Conservation (phyloP, 371 early-diverging fungal species). For the Thermomucor indicae-seudaticae region DNA sequence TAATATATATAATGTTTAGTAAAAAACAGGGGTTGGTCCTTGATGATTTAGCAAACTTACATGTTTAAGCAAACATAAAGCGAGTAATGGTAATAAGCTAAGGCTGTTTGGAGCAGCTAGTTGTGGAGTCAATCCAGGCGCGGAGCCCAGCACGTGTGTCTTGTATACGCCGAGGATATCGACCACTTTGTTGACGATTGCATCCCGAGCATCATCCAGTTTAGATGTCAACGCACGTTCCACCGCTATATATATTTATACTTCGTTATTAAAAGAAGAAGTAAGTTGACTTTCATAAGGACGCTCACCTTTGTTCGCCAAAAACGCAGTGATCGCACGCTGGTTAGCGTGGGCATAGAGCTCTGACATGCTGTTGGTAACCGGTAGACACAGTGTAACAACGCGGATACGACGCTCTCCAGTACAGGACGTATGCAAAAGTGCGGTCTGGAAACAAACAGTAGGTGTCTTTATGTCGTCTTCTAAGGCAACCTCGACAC, state of each 20-base stretch:
- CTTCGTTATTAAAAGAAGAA: neutral
- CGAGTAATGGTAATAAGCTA: constrained; percentile 81
- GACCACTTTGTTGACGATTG: constrained; percentile 78
- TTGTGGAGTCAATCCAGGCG: constrained; percentile 64
- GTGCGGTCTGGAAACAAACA: constrained; percentile 96
- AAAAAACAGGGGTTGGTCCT: neutral
- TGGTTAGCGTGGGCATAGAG: constrained; percentile 84
- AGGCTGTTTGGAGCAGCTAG: constrained; percentile 85
- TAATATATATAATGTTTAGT: constrained; percentile 7
- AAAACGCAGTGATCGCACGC: constrained; percentile 73
- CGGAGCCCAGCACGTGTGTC: constrained; percentile 65
- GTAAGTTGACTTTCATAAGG: neutral
- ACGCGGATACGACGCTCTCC: constrained; percentile 96
- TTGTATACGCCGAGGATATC: constrained; percentile 89
- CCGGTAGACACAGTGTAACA: constrained; percentile 88
- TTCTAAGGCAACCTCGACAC: constrained; percentile 84
- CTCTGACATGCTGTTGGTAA: constrained; percentile 76
- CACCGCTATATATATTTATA: constrained; percentile 35
- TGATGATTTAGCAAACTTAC: constrained; percentile 20
- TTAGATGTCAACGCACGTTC: constrained; percentile 84
- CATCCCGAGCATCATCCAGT: constrained; percentile 94
- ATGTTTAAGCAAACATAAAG: constrained; percentile 79
- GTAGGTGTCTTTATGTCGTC: constrained; percentile 76
- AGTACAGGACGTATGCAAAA: constrained; percentile 84
- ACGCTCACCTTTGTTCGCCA: constrained; percentile 76